Base-by-base conservation (phyloP, 495 filamentous ascomycete genomes). In the Platismatia glauca region DNA sequence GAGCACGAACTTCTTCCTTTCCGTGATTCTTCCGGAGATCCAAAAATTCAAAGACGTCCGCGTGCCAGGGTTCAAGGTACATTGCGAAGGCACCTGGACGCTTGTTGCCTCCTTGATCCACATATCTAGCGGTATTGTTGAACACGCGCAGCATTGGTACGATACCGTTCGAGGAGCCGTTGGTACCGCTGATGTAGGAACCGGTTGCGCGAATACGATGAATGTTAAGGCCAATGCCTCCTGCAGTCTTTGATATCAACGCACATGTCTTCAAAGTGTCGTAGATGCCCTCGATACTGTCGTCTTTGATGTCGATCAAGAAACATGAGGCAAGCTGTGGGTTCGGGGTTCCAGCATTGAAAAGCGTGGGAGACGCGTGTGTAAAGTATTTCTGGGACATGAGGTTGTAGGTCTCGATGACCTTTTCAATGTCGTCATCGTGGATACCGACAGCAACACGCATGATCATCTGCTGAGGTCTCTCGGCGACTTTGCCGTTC, bases 41-140 rank as follows among this genome's bases (percentile, higher is more conserved):
- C 66, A 98, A 83, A 81, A 95, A 98, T 72, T 93, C 87, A 70
- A 97, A 97, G 44, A 98, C 88, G 78, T 98, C 94, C 27, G 92
- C 87, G 77, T 98, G 94, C 94, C 94, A 98, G 22, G 94, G 94
- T 81, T 98, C 94, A n/a, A 98, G 82, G 77, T 98, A 98, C 75
- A 97, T 95, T 67, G 94, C 94, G 74, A 98, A 98, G 58, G 94
- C 94, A 76, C 94, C 94, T 39, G 94, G 94, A 52, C 94, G 89
- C 84, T 98, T 98, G 83, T 98, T 98, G 69, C 94, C 94, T 76
- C 94, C 94, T 77, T 98, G 94, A 71, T 98, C 94, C 58, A 98
- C 94, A 72, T 98, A 98, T 70, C 94, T 84, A 29, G 94, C 94
- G 59, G 94, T 98, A 79, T 97, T 97, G 81, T 98, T 97, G 84